Conservation (phyloP, 257 asterid genomes). For the Solanum medicagineum region DNA sequence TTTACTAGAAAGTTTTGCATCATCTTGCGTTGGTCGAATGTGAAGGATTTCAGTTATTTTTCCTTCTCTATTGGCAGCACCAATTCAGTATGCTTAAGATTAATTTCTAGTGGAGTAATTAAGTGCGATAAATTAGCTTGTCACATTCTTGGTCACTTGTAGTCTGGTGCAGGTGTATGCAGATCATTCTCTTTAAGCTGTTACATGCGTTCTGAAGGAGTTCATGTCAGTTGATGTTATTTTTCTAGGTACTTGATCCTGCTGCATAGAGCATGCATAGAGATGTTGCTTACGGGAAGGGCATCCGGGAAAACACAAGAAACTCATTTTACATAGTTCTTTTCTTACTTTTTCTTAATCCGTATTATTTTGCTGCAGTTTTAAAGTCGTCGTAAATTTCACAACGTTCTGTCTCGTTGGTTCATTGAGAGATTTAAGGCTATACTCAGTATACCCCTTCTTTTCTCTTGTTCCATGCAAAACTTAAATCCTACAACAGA, state of each 20-base stretch:
- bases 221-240: background rate
- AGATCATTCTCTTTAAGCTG: background rate
- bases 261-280: background rate
- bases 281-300: background rate
- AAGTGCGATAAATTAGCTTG: background rate
- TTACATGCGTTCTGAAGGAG: background rate
- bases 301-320: background rate
- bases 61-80: background rate
- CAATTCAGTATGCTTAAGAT: background rate
- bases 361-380: background rate
- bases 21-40: background rate
- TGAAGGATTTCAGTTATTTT: background rate
- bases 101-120: background rate
- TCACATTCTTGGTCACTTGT: background rate
- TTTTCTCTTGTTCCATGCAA: background rate
- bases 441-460: background rate
- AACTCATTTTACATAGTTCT: background rate
- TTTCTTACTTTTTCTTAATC: background rate
- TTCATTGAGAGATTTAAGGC: background rate
- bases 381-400: background rate
- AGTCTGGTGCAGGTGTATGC: background rate
- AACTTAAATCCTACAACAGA: background rate
- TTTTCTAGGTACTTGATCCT: background rate
- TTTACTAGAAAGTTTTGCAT: background rate
- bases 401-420: background rate